phyloP scores from a whole-genome alignment of 83 land plant species.

The Picea abies region DNA sequence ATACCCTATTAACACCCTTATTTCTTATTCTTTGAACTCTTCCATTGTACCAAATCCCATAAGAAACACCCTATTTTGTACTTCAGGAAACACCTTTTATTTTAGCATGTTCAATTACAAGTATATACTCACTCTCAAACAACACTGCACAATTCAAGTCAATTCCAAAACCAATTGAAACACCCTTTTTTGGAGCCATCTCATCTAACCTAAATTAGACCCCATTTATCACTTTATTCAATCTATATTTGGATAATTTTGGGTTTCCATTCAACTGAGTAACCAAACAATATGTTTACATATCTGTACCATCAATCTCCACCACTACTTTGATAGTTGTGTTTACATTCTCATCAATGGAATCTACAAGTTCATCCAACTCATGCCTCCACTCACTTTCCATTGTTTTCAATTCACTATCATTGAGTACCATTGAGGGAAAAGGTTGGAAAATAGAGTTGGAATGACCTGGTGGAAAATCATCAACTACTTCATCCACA shows the following conservation, averaged over 20 bases:
- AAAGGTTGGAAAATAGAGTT: not conserved
- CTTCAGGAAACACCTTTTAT: no score
- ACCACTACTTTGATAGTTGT: not conserved
- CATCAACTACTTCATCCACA: not conserved
- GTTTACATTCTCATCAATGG: not conserved
- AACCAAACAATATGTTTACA: not conserved
- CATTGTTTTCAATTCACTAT: not conserved
- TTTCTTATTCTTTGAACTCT: no score
- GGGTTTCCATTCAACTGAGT: not conserved
- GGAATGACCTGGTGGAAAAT: not conserved
- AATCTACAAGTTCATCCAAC: not conserved
- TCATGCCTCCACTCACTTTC: not conserved
- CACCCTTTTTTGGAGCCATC: no score
- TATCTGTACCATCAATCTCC: not conserved
- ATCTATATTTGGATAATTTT: not conserved
- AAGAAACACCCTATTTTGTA: no score
- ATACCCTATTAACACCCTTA: no score
- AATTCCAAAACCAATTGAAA: no score
- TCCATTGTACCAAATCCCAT: no score
- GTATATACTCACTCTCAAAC: no score
- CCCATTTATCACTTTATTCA: no score
- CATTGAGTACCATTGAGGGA: not conserved
- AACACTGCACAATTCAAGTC: no score
- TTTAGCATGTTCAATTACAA: no score
- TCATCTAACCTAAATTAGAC: no score